Base-by-base conservation (phyloP, 768 basidiomycete species). In the Suillus luteus region DNA sequence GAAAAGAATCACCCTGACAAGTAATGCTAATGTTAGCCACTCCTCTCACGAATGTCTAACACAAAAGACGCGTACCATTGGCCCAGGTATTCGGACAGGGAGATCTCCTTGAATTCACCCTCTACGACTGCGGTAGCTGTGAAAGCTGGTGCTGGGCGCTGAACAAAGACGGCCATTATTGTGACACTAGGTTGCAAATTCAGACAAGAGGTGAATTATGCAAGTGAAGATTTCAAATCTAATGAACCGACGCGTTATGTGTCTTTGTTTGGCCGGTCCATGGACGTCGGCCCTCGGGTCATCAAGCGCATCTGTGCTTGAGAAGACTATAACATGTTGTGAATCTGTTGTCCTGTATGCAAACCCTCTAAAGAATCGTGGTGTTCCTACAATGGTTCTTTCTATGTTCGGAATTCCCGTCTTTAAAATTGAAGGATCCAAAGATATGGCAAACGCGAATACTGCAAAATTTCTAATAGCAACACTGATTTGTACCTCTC, bases 91-190 rank as follows among this genome's bases (percentile, higher is more conserved):
- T 90, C 85, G 1, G 83, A 76, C 58, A 95, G 78, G n/a, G 90
- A 87, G 62, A 93, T 75, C 33, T 95, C 86, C 71, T 88, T 83
- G 79, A 97, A 95, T 65, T 83, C 74, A 60, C 92, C 90, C 54
- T 91, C 88, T 66, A 86, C 80, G 69, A 96, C 90, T 66, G 89
- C 86, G 44, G 87, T 82, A 58, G 88, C 86, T 63, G 80, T 86
- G 81, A 94, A 94, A n/a, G 79, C 72, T 60, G 95, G 95, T 55
- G 95, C 94, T 60, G 93, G 90, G 68, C 86, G 89, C 81, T 95
- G 94, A 70, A 96, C 84, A 55, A 84, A 79, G 66, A 85, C 87
- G 19, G 75, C 71, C 78, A 79, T 79, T 24, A 24, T 51, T 52
- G 61, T 33, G 11, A 51, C 4, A 33, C 2, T 17, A 14, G 43